A percentile compares a stretch with the other conserved stretches of the same genome.
Conservation (phyloP, 2,329 filamentous ascomycete species). For the Neonectria faginata region DNA sequence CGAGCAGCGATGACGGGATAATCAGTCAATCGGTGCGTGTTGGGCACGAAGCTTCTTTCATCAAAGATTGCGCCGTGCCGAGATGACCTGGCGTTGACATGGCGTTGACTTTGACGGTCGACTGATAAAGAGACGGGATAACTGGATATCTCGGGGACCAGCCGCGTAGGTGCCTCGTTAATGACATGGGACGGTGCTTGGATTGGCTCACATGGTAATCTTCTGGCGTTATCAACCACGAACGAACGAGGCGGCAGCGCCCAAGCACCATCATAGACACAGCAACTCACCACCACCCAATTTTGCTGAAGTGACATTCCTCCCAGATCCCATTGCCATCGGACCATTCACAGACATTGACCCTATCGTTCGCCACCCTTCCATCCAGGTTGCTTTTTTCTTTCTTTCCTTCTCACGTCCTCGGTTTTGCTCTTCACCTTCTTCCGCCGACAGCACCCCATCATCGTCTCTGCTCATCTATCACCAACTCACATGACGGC, state of each 20-base stretch:
- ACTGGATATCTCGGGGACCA: background rate
- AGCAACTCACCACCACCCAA: conserved; percentile 1
- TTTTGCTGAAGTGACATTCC: conserved; percentile 12
- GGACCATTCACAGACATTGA: conserved; percentile 11
- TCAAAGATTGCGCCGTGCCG: background rate
- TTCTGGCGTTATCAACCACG: conserved; percentile 18
- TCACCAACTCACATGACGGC: background rate
- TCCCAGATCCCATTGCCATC: background rate
- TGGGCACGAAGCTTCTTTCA: background rate
- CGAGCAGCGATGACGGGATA: background rate
- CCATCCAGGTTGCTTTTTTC: background rate
- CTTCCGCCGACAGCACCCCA: background rate
- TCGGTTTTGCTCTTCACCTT: background rate
- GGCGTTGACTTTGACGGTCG: background rate
- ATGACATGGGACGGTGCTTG: conserved; percentile 10
- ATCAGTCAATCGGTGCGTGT: conserved; percentile 2
- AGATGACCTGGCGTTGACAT: background rate
- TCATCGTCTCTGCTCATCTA: background rate
- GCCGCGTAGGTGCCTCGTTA: conserved; percentile 13
- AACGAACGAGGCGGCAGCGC: conserved; percentile 23
- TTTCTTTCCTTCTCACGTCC: background rate
- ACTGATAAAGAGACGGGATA: background rate
- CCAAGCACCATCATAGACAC: conserved; percentile 22
- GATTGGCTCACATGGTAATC: conserved; percentile 14
- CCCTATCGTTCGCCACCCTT: conserved; percentile 9